Percentiles rank a stretch among this genome's conserved stretches.
Evolutionary conservation across 83 land plant genomes (phyloP).

Genomic region (Thuja plicata): DNA sequence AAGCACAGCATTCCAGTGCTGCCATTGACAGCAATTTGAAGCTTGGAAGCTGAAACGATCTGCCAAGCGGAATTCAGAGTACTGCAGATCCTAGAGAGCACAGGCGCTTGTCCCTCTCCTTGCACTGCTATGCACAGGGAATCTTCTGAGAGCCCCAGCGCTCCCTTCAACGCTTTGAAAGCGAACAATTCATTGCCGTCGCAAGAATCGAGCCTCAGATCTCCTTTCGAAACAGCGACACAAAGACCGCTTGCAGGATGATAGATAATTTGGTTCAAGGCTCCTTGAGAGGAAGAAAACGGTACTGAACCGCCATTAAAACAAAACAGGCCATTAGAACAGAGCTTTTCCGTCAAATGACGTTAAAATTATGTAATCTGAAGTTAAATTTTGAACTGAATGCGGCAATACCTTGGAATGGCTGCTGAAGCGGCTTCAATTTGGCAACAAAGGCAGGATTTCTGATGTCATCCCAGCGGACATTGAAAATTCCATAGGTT

Average conservation of each 20-base stretch:
- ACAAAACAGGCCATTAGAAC: background rate
- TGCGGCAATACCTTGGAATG: conserved; percentile 21
- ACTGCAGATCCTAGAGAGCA: conserved; percentile 9
- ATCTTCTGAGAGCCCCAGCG: background rate
- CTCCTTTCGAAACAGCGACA: background rate
- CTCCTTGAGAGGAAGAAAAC: conserved; percentile 7
- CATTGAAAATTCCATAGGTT: conserved; percentile 48
- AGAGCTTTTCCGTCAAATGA: too few species aligned
- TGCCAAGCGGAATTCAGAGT: conserved; percentile 13
- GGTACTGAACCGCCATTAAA: background rate
- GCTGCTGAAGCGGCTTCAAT: conserved; percentile 27
- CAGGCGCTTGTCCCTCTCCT: conserved; percentile 9
- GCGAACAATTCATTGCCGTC: conserved; percentile 12
- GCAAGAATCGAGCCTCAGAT: conserved; percentile 26
- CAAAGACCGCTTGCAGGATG: conserved; percentile 41
- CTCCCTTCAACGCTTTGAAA: background rate
- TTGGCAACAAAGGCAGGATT: conserved; percentile 30
- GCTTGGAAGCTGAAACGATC: conserved; percentile 14
- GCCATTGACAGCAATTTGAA: conserved; percentile 20
- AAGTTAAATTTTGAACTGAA: too few species aligned
- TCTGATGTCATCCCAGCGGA: conserved; percentile 39
- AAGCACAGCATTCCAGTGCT: conserved; percentile 19
- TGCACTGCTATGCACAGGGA: conserved; percentile 14
- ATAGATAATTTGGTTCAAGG: conserved; percentile 13
- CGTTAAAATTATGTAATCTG: too few species aligned